Percentiles rank a stretch among this genome's conserved stretches.
phyloP scores from a whole-genome alignment of 345 rosid genomes.

The Erodium maritimum region DNA sequence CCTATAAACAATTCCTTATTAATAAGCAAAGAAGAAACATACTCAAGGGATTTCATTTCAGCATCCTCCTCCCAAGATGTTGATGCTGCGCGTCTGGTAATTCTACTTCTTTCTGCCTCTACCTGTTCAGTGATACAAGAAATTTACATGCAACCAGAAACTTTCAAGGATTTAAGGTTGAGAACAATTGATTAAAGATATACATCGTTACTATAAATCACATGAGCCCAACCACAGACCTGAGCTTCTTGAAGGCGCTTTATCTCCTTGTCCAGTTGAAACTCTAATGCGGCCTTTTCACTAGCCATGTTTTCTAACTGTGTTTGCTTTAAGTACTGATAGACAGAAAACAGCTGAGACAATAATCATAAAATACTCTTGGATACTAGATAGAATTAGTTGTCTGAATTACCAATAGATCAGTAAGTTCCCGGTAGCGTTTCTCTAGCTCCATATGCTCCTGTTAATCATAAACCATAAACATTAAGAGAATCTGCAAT shows the following conservation, averaged over 20 bases:
- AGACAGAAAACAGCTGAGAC: no score
- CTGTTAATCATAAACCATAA: conserved; percentile 33
- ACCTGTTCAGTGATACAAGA: conserved; percentile 25
- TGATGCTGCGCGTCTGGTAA: conserved; percentile 46
- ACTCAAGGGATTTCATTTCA: conserved; percentile 93
- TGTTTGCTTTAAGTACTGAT: conserved; percentile 96
- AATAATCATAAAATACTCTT: conserved; percentile 2
- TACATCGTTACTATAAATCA: conserved; percentile 7
- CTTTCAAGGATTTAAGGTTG: neutral
- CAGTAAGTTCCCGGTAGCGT: conserved; percentile 94
- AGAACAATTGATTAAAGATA: conserved; percentile 1
- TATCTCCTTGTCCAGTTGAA: conserved; percentile 90
- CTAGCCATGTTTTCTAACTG: conserved; percentile 93
- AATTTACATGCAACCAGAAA: neutral
- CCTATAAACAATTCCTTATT: no score
- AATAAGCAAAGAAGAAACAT: conserved; percentile 17
- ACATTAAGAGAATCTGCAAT: no score
- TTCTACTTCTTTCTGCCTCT: conserved; percentile 83
- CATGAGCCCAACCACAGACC: conserved; percentile 26
- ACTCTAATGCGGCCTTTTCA: conserved; percentile 98
- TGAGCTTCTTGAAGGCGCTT: conserved; percentile 78
- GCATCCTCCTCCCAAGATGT: conserved; percentile 91
- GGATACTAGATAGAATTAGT: conserved; percentile 2
- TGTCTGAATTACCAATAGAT: conserved; percentile 67
- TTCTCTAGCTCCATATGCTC: conserved; percentile 98